Base-by-base conservation (phyloP, 257 asterid species). In the Osmanthus fragrans region DNA sequence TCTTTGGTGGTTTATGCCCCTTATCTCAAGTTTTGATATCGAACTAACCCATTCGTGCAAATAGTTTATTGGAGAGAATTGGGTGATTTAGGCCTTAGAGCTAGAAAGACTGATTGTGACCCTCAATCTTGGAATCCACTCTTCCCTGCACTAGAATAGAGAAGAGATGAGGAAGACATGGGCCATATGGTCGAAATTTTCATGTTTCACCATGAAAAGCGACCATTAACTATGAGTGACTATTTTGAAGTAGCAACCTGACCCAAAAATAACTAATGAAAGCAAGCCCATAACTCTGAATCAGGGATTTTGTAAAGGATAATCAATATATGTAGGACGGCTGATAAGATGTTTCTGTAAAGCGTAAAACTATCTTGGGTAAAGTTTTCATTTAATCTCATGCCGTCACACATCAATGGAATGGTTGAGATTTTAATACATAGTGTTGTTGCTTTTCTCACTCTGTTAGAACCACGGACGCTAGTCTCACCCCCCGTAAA, bases 361-460 rank as follows among this genome's bases (percentile, higher is more conserved):
- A 45, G 54, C 19, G 5, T 45, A 45, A 13, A 45, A 45, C 3
- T 45, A 45, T 45, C 19, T 0, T 45, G 19, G 18, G n/a, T 45
- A 13, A 16, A 19, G 10, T 54, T 54, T 19, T 54, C 64, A n/a
- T 45, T 54, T 54, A 7, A 6, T 19, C 64, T 54, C 64, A 19
- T 54, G 64, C 64, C 0, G 27, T 54, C 11, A 15, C 25, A 7
- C 64, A 54, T 18, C 64, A 18, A 18, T 5, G 8, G 25, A 54
- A 16, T n/a, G 64, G 64, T 54, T 54, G 25, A 54, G 27, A n/a
- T 49, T 49, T 49, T 13, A 13, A 16, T 16, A 49, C 58, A 49
- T 0, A 49, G 25, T 54, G 34, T 10, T 58, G 6, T 69, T 81
- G 78, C 45, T 54, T 81, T 42, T 76, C 42, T 69, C 5, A 66